phyloP scores from a whole-genome alignment of 345 rosid species.

The Linum tenue region DNA sequence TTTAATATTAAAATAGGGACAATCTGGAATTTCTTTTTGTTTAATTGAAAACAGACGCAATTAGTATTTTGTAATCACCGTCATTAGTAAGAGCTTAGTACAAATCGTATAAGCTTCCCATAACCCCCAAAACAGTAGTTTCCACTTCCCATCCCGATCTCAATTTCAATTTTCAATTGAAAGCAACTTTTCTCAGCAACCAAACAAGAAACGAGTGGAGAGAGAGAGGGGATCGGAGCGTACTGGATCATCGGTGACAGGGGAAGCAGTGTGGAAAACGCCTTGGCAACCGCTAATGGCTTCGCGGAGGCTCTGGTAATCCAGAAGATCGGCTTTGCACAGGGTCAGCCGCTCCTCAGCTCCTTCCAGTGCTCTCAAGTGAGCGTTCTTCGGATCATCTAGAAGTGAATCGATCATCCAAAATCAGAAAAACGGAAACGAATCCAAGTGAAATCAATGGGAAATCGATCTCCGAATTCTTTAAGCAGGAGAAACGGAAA shows the following conservation, averaged over 20 bases:
- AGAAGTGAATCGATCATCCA: neutral
- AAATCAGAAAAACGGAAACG: neutral
- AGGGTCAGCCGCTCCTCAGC: constrained; percentile 73
- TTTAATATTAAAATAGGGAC: too few species aligned
- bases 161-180: too few species aligned
- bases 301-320: constrained; percentile 44
- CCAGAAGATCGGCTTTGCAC: constrained; percentile 75
- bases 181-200: constrained; percentile 12
- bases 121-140: too few species aligned
- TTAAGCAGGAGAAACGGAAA: neutral
- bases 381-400: constrained; percentile 84
- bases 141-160: too few species aligned
- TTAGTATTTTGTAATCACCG: too few species aligned
- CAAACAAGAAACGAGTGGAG: constrained; percentile 3
- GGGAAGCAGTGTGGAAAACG: constrained; percentile 95
- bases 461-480: neutral
- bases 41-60: too few species aligned
- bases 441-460: too few species aligned
- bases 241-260: constrained; percentile 93
- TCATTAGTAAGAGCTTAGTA: too few species aligned
- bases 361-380: constrained; percentile 82
- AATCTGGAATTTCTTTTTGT: too few species aligned
- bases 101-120: too few species aligned
- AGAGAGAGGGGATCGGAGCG: constrained; percentile 18
- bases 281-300: constrained; percentile 84